These are phyloP conservation scores for Curvularia hawaiiensis DNA, from an alignment of 2,329 filamentous ascomycete genomes.

Conservation along the genomic window DNA sequence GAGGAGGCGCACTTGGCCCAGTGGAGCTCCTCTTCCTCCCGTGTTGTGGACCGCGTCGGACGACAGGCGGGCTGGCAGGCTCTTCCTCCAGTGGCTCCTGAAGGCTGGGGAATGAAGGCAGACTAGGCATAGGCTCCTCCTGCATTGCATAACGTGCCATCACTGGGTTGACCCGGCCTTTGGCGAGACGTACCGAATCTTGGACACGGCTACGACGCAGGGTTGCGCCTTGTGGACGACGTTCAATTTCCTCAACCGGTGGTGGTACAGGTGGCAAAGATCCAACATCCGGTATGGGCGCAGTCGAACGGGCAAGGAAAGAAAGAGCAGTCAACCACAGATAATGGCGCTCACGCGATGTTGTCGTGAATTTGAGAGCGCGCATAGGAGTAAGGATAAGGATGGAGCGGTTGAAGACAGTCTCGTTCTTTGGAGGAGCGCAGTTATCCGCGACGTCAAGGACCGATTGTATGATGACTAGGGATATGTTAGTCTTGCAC, in stretches of 20 bases:
- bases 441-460: conserved; percentile 97
- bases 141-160: conserved; percentile 42
- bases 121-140: conserved; percentile 39
- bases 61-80: conserved; percentile 72
- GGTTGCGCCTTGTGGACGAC: conserved; percentile 39
- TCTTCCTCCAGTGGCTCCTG: conserved; percentile 62
- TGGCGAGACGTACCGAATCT: conserved; percentile 89
- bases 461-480: conserved; percentile 94
- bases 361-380: conserved; percentile 92
- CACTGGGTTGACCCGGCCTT: conserved; percentile 61
- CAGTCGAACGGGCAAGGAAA: conserved; percentile 89
- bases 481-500: conserved; percentile 20
- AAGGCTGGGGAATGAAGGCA: conserved; percentile 34
- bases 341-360: conserved; percentile 83
- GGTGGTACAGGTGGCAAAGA: conserved; percentile 49
- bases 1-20: conserved; percentile 72
- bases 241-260: conserved; percentile 45
- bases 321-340: conserved; percentile 94
- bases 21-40: conserved; percentile 90
- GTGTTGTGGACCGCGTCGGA: conserved; percentile 73
- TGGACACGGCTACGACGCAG: conserved; percentile 68
- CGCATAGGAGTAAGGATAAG: conserved; percentile 91
- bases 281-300: conserved; percentile 77
- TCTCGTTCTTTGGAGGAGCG: conserved; percentile 72
- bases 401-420: conserved; percentile 89